phyloP scores from a whole-genome alignment of 2,329 filamentous ascomycete species.

The Penicillium sp. region DNA sequence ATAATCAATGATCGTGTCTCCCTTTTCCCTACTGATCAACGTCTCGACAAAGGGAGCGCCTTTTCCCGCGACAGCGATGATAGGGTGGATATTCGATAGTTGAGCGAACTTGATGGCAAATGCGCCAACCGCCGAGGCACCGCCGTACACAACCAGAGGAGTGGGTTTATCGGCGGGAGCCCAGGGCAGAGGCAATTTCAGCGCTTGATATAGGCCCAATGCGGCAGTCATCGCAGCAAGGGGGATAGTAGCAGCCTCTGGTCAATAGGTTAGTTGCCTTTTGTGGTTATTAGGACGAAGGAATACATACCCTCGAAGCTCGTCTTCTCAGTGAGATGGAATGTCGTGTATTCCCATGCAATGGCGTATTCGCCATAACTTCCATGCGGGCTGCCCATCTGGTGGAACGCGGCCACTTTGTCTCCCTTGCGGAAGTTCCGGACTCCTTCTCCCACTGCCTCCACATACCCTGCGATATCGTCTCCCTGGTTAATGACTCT shows the following conservation, averaged over 20 bases:
- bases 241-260: conserved; percentile 58
- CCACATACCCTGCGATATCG: conserved; percentile 54
- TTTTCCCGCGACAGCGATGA: conserved; percentile 60
- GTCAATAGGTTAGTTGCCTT: not conserved
- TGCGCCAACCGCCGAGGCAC: conserved; percentile 56
- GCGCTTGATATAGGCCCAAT: conserved; percentile 50
- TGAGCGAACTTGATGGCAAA: conserved; percentile 59
- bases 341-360: conserved; percentile 54
- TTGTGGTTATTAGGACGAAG: too few species aligned
- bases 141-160: conserved; percentile 52
- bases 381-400: conserved; percentile 53
- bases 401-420: conserved; percentile 51
- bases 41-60: conserved; percentile 52
- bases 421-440: conserved; percentile 57
- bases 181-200: conserved; percentile 54
- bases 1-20: conserved; percentile 62
- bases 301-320: conserved; percentile 52
- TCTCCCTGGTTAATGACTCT: conserved; percentile 47
- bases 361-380: conserved; percentile 59
- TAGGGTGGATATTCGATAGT: conserved; percentile 58
- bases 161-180: conserved; percentile 34
- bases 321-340: conserved; percentile 52
- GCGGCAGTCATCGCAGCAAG: conserved; percentile 57
- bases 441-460: conserved; percentile 53
- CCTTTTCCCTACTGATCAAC: conserved; percentile 54